Evolutionary conservation across 306 rosid species (phyloP), one percentile per base, ranked within the genome.

Genomic region (Quercus rubra): DNA sequence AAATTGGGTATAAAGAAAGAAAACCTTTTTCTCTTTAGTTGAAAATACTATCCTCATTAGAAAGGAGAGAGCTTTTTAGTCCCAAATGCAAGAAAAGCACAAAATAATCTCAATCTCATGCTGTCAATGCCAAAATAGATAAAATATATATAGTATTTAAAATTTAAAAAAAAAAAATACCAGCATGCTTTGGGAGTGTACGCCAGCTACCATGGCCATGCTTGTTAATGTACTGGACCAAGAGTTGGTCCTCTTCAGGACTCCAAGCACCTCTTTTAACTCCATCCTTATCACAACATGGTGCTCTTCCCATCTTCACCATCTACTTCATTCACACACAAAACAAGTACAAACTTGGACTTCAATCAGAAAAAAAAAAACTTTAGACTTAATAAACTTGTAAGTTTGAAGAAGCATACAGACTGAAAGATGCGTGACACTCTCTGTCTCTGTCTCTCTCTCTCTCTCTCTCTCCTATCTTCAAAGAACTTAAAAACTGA

Each of bases 191-290:
- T 71, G 91, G 91, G 7, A 88, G 89, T 3, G 86, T 70, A 14
- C 91, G 86, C 91, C 91, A 88, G 84, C 83, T 81, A 54, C 91
- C 89, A 77, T 86, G 80, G 35, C 91, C 89, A 71, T 86, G 83
- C 30, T 86, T 77, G 20, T 77, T 74, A 82, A 88, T 86, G 83
- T 86, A 84, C 18, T 88, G 73, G 61, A 68, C 82, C 10, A 88
- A 84, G 30, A 85, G 51, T 81, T 81, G 43, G 11, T 88, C 89
- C 84, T 88, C 91, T 84, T 88, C 86, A 74, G 88, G 89, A 41
- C 85, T 81, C 91, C 91, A 88, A 74, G 89, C 82, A 23, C 91
- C 91, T 55, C 78, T 86, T 10, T 30, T 82, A 38, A 87, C 88
- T 51, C 83, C 88, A 82, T 84, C 79, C 64, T 87, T 87, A 25